These are phyloP conservation scores for Galerina sulciceps DNA, from an alignment of 768 basidiomycete genomes.

Conservation along the genomic window DNA sequence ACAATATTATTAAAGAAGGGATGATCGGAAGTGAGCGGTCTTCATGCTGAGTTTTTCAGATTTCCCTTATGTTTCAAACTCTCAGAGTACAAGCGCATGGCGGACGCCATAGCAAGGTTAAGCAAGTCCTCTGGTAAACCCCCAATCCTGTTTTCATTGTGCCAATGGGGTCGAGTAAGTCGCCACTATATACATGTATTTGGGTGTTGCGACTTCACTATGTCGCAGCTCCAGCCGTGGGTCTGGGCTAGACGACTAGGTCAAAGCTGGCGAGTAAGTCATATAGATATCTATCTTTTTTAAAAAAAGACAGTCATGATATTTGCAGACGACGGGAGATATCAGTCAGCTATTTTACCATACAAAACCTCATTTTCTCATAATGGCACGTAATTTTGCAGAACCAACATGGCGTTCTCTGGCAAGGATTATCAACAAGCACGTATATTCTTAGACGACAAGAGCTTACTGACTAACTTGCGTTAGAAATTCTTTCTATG, in stretches of 20 bases:
- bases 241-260: conserved; percentile 62
- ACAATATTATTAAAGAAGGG: conserved; percentile 57
- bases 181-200: not conserved
- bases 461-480: not conserved
- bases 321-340: conserved; percentile 51
- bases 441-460: conserved; percentile 6
- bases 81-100: conserved; percentile 64
- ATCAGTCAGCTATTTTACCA: conserved; percentile 36
- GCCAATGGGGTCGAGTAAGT: conserved; percentile 70
- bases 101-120: conserved; percentile 56
- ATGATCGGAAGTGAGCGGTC: conserved; percentile 53
- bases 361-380: not conserved
- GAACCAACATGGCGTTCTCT: conserved; percentile 52
- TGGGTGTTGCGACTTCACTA: no score
- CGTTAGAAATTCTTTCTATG: conserved; percentile 64
- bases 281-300: not conserved
- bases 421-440: conserved; percentile 59
- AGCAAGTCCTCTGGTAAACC: conserved; percentile 51
- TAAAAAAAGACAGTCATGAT: not conserved
- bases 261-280: conserved; percentile 67
- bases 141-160: conserved; percentile 63
- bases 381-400: conserved; percentile 9
- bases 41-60: not conserved
- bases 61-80: not conserved
- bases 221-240: conserved; percentile 57